Evolutionary conservation across 148 eudicot species (phyloP), one percentile per base, ranked within the genome.

Genomic region (Amaranthus cruentus): DNA sequence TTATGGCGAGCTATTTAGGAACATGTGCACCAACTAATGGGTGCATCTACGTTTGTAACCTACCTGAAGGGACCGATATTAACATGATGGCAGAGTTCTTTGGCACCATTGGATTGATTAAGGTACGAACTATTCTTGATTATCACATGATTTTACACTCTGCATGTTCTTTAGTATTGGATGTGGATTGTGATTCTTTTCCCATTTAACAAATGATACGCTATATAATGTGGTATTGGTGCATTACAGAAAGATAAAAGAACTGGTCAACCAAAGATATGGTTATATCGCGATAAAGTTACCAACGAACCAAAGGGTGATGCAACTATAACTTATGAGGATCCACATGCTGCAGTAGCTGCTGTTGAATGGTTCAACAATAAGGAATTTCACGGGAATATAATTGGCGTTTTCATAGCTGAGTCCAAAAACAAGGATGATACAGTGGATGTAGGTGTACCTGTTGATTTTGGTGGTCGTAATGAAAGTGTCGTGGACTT

Each of bases 291-390:
- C 47, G 98, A 95, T 76, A 95, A 95, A 73, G 84, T 71, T 69
- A 91, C 97, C 4, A 82, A 87, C 71, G 98, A 95, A 80, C 98
- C 97, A 66, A 95, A 95, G 79, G 98, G 98, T 52, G 98, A 95
- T 87, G 98, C 98, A 75, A 95, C 92, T 11, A 85, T 95, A 63
- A 95, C 98, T 2, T 95, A 91, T 78, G 98, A 95, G 81, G 98
- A 91, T 84, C 98, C 96, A 60, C 90, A 91, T 90, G 98, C 98
- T 83, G 98, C 97, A 66, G 77, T 76, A 47, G 97, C 97, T 80
- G 97, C 97, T 73, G 96, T 95, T 74, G 97, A 91, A 65, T 95
- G 98, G 98, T 95, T 95, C 79, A 90, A 95, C 79, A 86, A 90
- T 78, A 90, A 90, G 81, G 97, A 91, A 49, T 95, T 95, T 77